Evolutionary conservation across 1,139 yeast species (phyloP).

Genomic region (Pichia sp.): DNA sequence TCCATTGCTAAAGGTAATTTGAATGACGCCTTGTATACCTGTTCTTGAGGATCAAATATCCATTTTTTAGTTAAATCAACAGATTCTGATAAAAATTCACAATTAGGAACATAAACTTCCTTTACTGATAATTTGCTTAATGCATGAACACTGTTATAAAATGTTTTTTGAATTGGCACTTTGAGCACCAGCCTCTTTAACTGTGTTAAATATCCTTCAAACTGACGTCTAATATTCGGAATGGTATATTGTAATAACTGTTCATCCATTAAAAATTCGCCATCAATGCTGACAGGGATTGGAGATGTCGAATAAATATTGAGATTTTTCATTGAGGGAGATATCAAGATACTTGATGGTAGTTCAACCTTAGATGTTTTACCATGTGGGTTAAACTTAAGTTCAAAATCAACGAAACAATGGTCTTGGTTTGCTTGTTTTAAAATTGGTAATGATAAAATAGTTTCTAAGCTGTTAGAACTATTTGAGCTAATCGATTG

Average conservation of each 20-base stretch:
- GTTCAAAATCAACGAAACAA: slow-evolving; percentile 8
- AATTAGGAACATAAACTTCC: slow-evolving; percentile 8
- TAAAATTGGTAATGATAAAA: slow-evolving; percentile 3
- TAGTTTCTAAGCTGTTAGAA: slow-evolving; percentile 2
- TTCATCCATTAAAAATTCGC: slow-evolving; percentile 15
- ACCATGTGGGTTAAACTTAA: slow-evolving; percentile 1
- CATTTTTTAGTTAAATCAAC: slow-evolving; percentile 8
- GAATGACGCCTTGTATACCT: slow-evolving; percentile 1
- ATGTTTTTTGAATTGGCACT: slow-evolving; percentile 9
- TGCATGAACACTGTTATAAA: slow-evolving; percentile 6
- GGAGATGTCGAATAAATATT: slow-evolving; percentile 15
- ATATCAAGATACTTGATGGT: slow-evolving; percentile 13
- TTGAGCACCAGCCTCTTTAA: slow-evolving; percentile 4
- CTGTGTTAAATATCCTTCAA: slow-evolving; percentile 2
- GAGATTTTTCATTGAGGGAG: slow-evolving; percentile 9
- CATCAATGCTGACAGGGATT: slow-evolving; percentile 20
- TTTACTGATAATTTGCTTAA: slow-evolving; percentile 9
- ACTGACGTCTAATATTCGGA: slow-evolving; percentile 10
- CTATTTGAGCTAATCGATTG: background rate
- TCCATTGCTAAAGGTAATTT: slow-evolving; percentile 7
- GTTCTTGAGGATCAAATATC: slow-evolving; percentile 1
- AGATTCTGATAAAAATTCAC: slow-evolving; percentile 5
- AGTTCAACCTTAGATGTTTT: slow-evolving; percentile 4
- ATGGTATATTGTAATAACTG: slow-evolving; percentile 8
- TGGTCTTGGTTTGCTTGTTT: slow-evolving; percentile 2